Evolutionary conservation across 176 grass and related monocot species (phyloP).

Genomic region (Musa troglodytarum): DNA sequence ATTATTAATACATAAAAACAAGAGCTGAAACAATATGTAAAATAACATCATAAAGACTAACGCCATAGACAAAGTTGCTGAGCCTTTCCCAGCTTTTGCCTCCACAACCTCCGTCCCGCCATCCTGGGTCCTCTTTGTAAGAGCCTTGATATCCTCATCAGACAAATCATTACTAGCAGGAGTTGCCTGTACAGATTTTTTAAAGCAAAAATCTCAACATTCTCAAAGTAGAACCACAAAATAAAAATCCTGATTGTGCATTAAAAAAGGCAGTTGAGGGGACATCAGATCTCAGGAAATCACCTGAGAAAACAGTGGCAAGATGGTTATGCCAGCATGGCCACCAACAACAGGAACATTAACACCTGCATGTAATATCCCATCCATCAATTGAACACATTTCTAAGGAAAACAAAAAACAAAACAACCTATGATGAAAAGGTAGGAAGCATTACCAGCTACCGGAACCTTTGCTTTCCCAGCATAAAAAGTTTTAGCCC

Average conservation of each 20-base stretch:
- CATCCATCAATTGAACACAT: background rate
- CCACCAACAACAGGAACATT: slow-evolving; percentile 81
- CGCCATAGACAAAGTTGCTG: slow-evolving; percentile 97
- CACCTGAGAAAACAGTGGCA: slow-evolving; percentile 90
- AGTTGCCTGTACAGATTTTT: slow-evolving; percentile 35
- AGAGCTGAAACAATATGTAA: no score
- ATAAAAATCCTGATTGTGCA: background rate
- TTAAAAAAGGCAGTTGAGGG: background rate
- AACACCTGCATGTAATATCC: slow-evolving; percentile 39
- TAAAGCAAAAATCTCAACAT: background rate
- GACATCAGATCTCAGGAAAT: background rate
- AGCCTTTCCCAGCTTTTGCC: slow-evolving; percentile 94
- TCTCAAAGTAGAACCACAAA: background rate
- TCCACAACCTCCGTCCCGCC: slow-evolving; percentile 96
- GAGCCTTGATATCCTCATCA: slow-evolving; percentile 57
- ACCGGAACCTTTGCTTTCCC: slow-evolving; percentile 66
- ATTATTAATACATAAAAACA: no score
- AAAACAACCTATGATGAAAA: background rate
- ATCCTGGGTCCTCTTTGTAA: slow-evolving; percentile 95
- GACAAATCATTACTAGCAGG: slow-evolving; percentile 58
- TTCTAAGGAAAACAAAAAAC: background rate
- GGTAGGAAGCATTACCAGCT: slow-evolving; percentile 16
- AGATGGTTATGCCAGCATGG: slow-evolving; percentile 78
- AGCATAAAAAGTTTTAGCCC: slow-evolving; percentile 88
- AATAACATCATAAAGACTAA: slow-evolving; percentile 30